phyloP scores from a whole-genome alignment of 768 basidiomycete species.

The Leccinum variicolor region DNA sequence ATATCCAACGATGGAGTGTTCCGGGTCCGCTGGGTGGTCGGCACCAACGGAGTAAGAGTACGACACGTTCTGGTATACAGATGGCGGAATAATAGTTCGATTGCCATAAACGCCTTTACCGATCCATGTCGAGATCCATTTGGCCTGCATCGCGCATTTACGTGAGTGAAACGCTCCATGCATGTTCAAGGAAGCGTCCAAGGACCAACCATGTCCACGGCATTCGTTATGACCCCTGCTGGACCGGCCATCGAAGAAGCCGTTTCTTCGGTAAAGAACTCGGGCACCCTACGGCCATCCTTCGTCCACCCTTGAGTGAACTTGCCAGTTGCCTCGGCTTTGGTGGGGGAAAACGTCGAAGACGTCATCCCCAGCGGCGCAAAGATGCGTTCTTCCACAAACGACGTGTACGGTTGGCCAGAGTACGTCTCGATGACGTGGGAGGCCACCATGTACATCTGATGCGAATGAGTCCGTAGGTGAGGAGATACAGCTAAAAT shows the following conservation, averaged over 20 bases:
- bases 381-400: constrained; percentile 44
- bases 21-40: constrained; percentile 5
- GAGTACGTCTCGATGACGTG: constrained; percentile 35
- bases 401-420: constrained; percentile 33
- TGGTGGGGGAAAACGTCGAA: constrained; percentile 36
- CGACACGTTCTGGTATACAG: constrained; percentile 29
- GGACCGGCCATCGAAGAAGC: constrained; percentile 33
- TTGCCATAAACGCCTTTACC: constrained; percentile 32
- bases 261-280: constrained; percentile 26
- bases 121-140: constrained; percentile 38
- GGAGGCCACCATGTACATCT: constrained; percentile 39
- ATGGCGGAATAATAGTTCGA: constrained; percentile 31
- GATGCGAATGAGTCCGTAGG: not conserved
- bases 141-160: constrained; percentile 23
- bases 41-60: constrained; percentile 27
- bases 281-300: constrained; percentile 33
- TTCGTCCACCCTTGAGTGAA: constrained; percentile 33
- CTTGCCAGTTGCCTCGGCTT: constrained; percentile 32
- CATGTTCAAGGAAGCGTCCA: not conserved
- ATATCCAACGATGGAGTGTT: constrained; percentile 35
- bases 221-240: constrained; percentile 42
- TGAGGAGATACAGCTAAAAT: not conserved
- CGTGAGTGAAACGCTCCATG: not conserved
- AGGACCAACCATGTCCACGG: constrained; percentile 39
- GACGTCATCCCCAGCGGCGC: constrained; percentile 38